A percentile compares a stretch with the other conserved stretches of the same genome.
These are phyloP conservation scores for Cyphellophora europaea DNA, from an alignment of 2,329 filamentous ascomycete genomes.

Conservation along the genomic window DNA sequence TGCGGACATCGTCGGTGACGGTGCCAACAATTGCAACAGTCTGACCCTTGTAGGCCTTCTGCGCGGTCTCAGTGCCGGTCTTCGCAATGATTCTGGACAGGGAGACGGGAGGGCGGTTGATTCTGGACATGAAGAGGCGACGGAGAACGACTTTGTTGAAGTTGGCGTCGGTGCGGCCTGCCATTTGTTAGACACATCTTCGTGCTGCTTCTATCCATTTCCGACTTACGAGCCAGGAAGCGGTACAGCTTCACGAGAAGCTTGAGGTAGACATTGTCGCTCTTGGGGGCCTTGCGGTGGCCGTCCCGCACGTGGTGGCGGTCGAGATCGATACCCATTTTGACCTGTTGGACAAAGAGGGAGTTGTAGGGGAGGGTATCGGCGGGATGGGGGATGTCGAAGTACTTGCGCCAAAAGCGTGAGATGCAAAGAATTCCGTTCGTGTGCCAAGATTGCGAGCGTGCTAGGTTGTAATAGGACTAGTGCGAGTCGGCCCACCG, in stretches of 20 bases:
- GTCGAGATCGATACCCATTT: constrained; percentile 47
- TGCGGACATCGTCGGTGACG: constrained; percentile 95
- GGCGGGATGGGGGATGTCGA: too few relatives aligned
- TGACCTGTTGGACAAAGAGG: constrained; percentile 1
- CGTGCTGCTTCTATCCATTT: too few relatives aligned
- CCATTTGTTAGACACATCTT: constrained; percentile 8
- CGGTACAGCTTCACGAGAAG: constrained; percentile 97
- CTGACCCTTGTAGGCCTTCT: constrained; percentile 54
- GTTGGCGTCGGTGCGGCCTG: constrained; percentile 87
- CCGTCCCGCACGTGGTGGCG: constrained; percentile 54
- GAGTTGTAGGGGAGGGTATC: constrained; percentile 2
- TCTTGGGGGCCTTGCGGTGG: constrained; percentile 94
- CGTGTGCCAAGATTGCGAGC: too few relatives aligned
- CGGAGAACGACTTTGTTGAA: constrained; percentile 99
- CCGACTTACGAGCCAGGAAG: constrained; percentile 87
- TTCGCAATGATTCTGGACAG: constrained; percentile 79
- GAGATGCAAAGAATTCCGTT: too few relatives aligned
- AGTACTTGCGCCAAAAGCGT: too few relatives aligned
- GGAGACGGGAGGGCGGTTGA: constrained; percentile 92
- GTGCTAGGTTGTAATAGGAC: too few relatives aligned
- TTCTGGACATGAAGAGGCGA: constrained; percentile 96
- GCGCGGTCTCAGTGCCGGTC: constrained; percentile 35
- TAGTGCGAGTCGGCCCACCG: too few relatives aligned
- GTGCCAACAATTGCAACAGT: constrained; percentile 91
- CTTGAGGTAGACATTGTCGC: constrained; percentile 95